Conservation (phyloP, 371 early-diverging fungal species). For the Saksenaea oblongispora region DNA sequence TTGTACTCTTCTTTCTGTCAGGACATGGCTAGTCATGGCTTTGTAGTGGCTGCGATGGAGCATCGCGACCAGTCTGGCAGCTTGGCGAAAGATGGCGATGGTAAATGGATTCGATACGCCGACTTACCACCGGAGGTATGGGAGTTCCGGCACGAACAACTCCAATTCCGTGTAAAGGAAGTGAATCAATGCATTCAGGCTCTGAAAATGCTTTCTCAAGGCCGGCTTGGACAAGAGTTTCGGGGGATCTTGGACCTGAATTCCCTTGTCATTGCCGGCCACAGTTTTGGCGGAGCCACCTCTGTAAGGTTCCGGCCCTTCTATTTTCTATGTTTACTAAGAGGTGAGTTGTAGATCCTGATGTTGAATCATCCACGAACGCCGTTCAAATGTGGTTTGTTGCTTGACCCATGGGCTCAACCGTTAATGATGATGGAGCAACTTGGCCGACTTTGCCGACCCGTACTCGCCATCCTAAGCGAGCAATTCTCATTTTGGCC, state of each 20-base stretch:
- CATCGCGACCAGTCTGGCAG: conserved; percentile 55
- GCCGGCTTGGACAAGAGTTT: conserved; percentile 11
- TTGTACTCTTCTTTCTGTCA: conserved; percentile 51
- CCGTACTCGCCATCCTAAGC: conserved; percentile 38
- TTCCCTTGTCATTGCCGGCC: conserved; percentile 51
- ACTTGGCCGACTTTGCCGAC: conserved; percentile 21
- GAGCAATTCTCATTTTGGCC: conserved; percentile 37
- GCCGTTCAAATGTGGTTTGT: conserved; percentile 38
- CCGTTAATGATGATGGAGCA: conserved; percentile 26
- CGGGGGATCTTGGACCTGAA: conserved; percentile 42
- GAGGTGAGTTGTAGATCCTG: conserved; percentile 5
- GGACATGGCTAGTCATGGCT: conserved; percentile 51
- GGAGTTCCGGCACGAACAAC: conserved; percentile 37
- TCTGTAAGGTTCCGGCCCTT: conserved; percentile 15
- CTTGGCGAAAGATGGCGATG: conserved; percentile 14
- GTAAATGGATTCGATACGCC: conserved; percentile 19
- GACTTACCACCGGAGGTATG: conserved; percentile 18
- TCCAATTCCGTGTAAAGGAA: conserved; percentile 39
- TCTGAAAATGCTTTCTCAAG: conserved; percentile 17
- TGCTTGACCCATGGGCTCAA: conserved; percentile 51
- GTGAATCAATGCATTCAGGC: conserved; percentile 25
- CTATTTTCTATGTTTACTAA: background rate
- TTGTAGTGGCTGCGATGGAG: conserved; percentile 57
- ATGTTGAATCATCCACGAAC: conserved; percentile 15
- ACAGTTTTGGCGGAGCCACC: conserved; percentile 66